phyloP scores from a whole-genome alignment of 352 stramenopile genomes.

The Elongisporangium undulatum region DNA sequence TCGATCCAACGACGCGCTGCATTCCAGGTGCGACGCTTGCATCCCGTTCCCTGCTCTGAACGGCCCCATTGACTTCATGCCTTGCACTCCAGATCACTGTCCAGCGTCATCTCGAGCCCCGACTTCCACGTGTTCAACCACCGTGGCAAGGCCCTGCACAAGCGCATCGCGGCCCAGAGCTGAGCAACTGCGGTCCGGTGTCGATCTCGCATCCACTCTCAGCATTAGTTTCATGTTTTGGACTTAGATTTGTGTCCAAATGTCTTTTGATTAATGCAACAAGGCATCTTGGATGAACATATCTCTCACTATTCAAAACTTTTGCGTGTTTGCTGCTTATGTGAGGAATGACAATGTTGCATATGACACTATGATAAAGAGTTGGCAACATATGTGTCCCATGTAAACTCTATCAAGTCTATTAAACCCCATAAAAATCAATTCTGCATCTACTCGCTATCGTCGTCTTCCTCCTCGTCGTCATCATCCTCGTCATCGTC shows the following conservation, averaged over 20 bases:
- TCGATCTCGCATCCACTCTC: neutral
- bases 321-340: no score
- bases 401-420: no score
- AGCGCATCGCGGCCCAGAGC: slow-evolving; percentile 29
- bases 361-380: no score
- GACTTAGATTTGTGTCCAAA: neutral
- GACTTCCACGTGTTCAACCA: slow-evolving; percentile 86
- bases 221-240: neutral
- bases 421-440: no score
- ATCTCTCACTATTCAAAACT: neutral
- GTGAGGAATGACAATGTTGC: no score
- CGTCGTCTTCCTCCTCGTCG: slow-evolving; percentile 26
- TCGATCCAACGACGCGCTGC: slow-evolving; percentile 59
- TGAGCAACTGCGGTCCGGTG: neutral
- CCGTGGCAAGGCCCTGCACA: slow-evolving; percentile 69
- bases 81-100: slow-evolving; percentile 40
- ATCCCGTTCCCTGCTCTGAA: neutral
- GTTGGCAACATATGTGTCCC: no score
- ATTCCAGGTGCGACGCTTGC: slow-evolving; percentile 37
- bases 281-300: neutral
- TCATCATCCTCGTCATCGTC: slow-evolving; percentile 39
- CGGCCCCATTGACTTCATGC: neutral
- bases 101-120: slow-evolving; percentile 54
- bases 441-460: slow-evolving; percentile 20
- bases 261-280: neutral